phyloP scores from a whole-genome alignment of 2,329 filamentous ascomycete species.

The Aspergillus sp. region DNA sequence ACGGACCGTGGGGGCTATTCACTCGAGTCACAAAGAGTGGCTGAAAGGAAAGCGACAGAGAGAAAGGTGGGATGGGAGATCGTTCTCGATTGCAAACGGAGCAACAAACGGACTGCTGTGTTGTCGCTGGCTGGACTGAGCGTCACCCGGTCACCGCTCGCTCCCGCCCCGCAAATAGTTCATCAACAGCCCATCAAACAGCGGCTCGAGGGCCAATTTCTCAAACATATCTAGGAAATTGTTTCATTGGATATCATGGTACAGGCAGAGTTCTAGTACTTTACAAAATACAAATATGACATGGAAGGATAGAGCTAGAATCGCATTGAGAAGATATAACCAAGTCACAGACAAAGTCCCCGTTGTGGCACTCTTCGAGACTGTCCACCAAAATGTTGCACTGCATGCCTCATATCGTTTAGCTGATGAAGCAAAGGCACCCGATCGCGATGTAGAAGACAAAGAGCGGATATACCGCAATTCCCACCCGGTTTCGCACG shows the following conservation, averaged over 20 bases:
- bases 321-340: conserved; percentile 9
- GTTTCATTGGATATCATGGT: conserved; percentile 24
- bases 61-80: conserved; percentile 3
- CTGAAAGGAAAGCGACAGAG: background rate
- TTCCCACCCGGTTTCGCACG: conserved; percentile 86
- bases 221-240: background rate
- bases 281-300: conserved; percentile 4
- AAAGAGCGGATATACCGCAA: conserved; percentile 92
- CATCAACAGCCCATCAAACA: background rate
- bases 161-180: conserved; percentile 19
- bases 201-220: background rate
- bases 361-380: background rate
- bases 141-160: conserved; percentile 26
- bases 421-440: conserved; percentile 97
- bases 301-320: conserved; percentile 2
- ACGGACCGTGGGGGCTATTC: background rate
- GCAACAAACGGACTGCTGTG: conserved; percentile 22
- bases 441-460: conserved; percentile 93
- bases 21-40: background rate
- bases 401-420: conserved; percentile 27
- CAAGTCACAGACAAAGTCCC: background rate
- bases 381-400: background rate
- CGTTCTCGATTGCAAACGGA: conserved; percentile 4
- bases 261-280: conserved; percentile 14
- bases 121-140: conserved; percentile 20